Base-by-base conservation (phyloP, 352 stramenopile species). In the Pythium periplocum region DNA sequence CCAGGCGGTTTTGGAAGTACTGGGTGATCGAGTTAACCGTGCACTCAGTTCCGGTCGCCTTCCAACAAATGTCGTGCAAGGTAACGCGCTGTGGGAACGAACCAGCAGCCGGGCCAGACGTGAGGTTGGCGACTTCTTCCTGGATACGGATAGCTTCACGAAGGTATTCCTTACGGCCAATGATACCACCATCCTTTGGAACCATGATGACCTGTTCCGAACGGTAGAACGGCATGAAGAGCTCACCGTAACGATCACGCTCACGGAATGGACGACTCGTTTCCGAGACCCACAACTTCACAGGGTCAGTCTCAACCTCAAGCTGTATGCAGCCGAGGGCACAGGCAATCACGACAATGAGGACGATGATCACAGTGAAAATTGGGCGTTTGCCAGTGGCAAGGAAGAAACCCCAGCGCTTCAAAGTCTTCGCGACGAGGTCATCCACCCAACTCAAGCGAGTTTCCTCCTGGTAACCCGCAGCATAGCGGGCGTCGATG, bases 1-100 rank as follows among this genome's bases (percentile, higher is more conserved):
- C 65, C 53, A 82, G 60, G 4, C 63, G 61, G 57, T 87, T 85
- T 58, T 87, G 76, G 53, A 80, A 87, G 57, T 78, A 84, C 59
- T 87, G 73, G 0, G 73, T 85, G 59, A 87, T 85, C 35, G 73
- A 58, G 37, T 78, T 77, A 31, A 85, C 59, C 3, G 71, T 77
- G 50, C 75, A 86, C 4, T n/a, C 52, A 2, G 72, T 81, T 6
- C 70, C 70, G 1, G 73, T 83, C 2, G 64, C 66, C 42, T 75
- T 75, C 65, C 71, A 79, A 57, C 75, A 86, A 31, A 83, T 73
- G 48, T 83, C 70, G 10, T 68, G 37, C 9, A 86, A 40, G 2
- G n/a, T 12, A 17, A 81, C 48, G 32, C 55, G 57, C 5, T 71
- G 49, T 30, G 66, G 55, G 40, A 57, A 63, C 5, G 47, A 50